Conservation (phyloP, 2,329 filamentous ascomycete genomes). For the Cordyceps tenuipes region DNA sequence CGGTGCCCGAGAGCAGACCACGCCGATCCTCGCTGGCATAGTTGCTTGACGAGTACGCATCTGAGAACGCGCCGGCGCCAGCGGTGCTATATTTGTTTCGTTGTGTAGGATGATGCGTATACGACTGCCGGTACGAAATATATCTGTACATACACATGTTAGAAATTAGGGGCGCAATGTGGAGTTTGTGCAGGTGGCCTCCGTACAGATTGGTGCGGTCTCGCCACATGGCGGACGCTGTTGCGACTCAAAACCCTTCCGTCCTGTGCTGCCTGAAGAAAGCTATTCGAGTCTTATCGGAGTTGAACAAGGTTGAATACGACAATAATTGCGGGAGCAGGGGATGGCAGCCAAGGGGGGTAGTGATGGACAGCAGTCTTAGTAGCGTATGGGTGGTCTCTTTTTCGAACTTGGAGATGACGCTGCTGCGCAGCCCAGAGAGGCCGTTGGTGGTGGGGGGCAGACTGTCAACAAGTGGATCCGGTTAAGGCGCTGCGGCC, state of each 20-base stretch:
- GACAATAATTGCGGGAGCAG: not conserved
- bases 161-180: conserved; percentile 13
- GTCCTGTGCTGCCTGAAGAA: not conserved
- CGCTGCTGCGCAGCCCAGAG: not conserved
- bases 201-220: conserved; percentile 95
- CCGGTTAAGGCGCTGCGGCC: not conserved
- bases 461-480: not conserved
- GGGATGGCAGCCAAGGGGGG: not conserved
- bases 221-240: conserved; percentile 81
- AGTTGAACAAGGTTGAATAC: not conserved
- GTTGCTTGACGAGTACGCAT: conserved; percentile 44
- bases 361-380: not conserved
- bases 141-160: conserved; percentile 51
- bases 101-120: conserved; percentile 87
- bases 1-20: conserved; percentile 73
- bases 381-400: conserved; percentile 1
- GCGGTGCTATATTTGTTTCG: conserved; percentile 61
- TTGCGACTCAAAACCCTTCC: not conserved
- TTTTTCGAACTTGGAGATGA: conserved; percentile 3
- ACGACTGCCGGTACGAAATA: conserved; percentile 98
- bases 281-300: not conserved
- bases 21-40: conserved; percentile 48
- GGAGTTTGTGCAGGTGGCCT: not conserved
- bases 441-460: not conserved
- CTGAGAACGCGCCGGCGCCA: conserved; percentile 49